Base-by-base conservation (phyloP, 192 early-diverging fungal species). In the Dissophora ornata region DNA sequence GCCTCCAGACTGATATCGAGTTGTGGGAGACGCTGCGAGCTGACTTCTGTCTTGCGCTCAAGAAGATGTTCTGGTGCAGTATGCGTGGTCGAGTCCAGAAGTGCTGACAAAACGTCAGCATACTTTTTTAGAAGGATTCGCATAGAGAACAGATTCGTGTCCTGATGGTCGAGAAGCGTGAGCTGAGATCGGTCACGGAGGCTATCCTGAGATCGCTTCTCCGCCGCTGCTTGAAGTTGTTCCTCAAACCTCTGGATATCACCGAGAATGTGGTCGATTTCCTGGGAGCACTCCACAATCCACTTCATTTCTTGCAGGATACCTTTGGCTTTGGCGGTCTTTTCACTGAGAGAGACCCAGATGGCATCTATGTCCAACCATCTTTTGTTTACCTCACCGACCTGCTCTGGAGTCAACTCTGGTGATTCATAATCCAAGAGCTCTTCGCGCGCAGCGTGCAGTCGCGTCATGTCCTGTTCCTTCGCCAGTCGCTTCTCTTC, bases 281-380 rank as follows among this genome's bases (percentile, higher is more conserved):
- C 73, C 18, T 77, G 73, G 1, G 65, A 47, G 26, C 73, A 77
- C 21, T 67, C 51, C n/a, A 77, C 50, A 26, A 77, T 62, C 73
- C 73, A 77, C n/a, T 67, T 33, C 32, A 77, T 34, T 38, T 77
- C 73, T 53, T 77, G 73, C 18, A 67, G 19, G 12, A 51, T 34
- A 32, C 49, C 41, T 25, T 57, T 77, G 33, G 73, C 64, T 33
- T 54, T 41, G 0, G 65, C n/a, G 3, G 42, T 40, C 26, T 50
- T 61, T 48, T 77, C 46, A 41, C 44, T 38, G 24, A 67, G 38
- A 11, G 42, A 30, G 10, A 24, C 62, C 64, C 64, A 67, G 6
- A 6, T 24, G 8, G 73, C 25, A 33, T 77, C 73, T 4, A 77
- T 42, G 1, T 56, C 59, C 42, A 33, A 49, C 73, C 73, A 77